Evolutionary conservation across 1,139 yeast genomes (phyloP), one percentile per base, ranked within the genome.

Genomic region (Meyerozyma elateridarum): DNA sequence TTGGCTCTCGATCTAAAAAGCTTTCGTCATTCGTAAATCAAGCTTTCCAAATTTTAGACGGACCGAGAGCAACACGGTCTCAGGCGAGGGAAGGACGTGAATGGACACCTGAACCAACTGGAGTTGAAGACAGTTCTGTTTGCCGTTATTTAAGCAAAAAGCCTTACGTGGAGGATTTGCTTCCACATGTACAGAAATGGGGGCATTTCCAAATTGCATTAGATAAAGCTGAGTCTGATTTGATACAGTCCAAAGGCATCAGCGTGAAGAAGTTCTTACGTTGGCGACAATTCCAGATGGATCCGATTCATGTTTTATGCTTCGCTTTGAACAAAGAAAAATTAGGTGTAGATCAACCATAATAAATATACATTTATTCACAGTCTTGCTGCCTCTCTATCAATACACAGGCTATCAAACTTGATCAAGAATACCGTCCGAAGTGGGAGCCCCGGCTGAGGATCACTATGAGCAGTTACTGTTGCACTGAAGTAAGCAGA

Each of bases 401-500:
- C 68, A 9, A 76, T 57, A 6, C 80, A 76, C 49, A 65, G 70
- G 16, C 70, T 70, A 37, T 79, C 79, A 44, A 91, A 85, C 48
- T 85, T 82, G 33, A 91, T 76, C 45, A 91, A 66, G 51, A 84
- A 91, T 0, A 91, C 95, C 0, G 96, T 85, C 45, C 94, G 65
- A 36, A 73, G 61, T 0, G 94, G 89, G 28, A 51, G 58, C 4
- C 67, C 76, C 3, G 74, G 85, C 4, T 73, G 62, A 1, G 89
- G 83, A 25, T 82, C 89, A 1, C 84, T 70, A 52, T 93, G 98
- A 0, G 98, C 96, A 5, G 89, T 77, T 5, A 91, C 98, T 28
- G 65, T 69, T 17, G 95, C 94, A 34, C 77, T 79, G 51, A 89
- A 89, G 39, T 80, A 81, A 2, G 89, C 74, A 11, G 84, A 73